phyloP scores from a whole-genome alignment of 2,329 filamentous ascomycete species.

The Botrytis byssoidea region DNA sequence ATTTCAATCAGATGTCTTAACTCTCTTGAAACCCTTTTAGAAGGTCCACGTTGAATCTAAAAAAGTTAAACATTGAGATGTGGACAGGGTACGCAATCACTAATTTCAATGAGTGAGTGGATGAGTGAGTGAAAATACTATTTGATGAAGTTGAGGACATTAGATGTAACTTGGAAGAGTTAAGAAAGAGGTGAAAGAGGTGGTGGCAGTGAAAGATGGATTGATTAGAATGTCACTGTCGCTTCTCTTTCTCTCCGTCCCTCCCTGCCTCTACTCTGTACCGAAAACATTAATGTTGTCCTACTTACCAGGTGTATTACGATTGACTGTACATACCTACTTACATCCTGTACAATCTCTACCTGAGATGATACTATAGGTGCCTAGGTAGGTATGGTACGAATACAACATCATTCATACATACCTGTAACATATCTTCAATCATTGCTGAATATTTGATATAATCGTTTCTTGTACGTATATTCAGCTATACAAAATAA shows the following conservation, averaged over 20 bases:
- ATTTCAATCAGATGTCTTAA: constrained; percentile 6
- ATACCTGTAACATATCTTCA: neutral
- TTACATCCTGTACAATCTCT: neutral
- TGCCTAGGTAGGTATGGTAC: neutral
- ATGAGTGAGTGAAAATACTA: neutral
- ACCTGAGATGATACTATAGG: neutral
- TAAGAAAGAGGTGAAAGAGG: neutral
- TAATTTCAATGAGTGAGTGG: neutral
- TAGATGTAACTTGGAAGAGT: neutral
- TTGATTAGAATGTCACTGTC: neutral
- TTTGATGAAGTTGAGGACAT: neutral
- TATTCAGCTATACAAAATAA: neutral
- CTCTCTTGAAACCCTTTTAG: neutral
- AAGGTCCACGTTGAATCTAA: constrained; percentile 1
- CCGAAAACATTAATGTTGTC: neutral
- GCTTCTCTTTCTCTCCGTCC: neutral
- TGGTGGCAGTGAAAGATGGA: neutral
- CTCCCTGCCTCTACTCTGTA: neutral
- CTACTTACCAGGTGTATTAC: neutral
- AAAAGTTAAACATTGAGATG: neutral
- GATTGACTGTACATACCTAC: neutral
- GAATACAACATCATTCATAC: neutral
- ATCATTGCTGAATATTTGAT: neutral
- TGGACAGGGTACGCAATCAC: neutral
- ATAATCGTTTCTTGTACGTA: neutral